Base-by-base conservation (phyloP, 2,329 filamentous ascomycete species). In the Neofusicoccum sp. region DNA sequence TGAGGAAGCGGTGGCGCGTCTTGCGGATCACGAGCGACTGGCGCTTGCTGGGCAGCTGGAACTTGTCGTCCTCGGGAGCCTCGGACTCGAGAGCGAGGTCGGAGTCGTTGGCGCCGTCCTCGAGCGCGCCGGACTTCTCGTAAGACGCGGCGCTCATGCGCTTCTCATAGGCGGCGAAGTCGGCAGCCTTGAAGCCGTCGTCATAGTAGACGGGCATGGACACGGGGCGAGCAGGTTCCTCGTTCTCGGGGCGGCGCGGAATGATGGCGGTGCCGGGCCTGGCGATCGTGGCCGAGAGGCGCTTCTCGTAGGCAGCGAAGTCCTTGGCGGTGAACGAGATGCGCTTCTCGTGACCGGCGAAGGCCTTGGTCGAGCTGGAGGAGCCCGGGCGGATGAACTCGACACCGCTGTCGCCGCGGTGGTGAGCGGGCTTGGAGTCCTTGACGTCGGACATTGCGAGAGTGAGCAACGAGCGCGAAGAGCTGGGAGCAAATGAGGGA, bases 1-100 rank as follows among this genome's bases (percentile, higher is more conserved):
- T 70, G 47, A 71, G 66, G 60, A 70, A 11, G 41, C 39, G 48
- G 48, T 64, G 62, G 16, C 62, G 52, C 12, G 29, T 5, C 9
- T 58, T 52, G 34, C 71, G 67, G 33, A 71, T 2, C n/a, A 69
- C 6, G 31, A 63, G 54, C 2, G 48, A 12, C 4, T 67, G 59
- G 43, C 61, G 62, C 64, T 67, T 70, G 22, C 56, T 50, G 6
- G 61, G 61, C 5, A 62, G 33, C n/a, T 34, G 31, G 16, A 54
- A 2, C 14, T 47, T 39, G n/a, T 44, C 41, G 36, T 36, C 45
- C 22, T 48, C 45, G 11, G 33, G 45, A 48, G 22, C 45, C 22
- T 22, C 41, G 14, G 45, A 31, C 39, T 45, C 54, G 5, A 36
- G n/a, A 6, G 39, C 36, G 28, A 45, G 22, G 3, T 31, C 54